These are phyloP conservation scores for Aspergillus hortae DNA, from an alignment of 2,329 filamentous ascomycete species.

Conservation along the genomic window DNA sequence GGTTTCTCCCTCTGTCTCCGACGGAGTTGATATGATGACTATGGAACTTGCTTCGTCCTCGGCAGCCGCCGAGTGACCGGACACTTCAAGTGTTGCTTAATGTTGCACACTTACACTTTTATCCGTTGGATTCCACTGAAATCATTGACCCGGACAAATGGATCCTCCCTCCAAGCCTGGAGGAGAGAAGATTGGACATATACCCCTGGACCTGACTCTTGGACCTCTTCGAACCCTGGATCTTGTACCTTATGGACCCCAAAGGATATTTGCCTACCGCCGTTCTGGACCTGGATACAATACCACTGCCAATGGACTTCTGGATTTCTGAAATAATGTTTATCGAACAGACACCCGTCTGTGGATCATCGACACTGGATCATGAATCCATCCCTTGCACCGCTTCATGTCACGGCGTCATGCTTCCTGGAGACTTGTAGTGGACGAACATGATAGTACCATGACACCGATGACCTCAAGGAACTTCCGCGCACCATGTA, in stretches of 20 bases:
- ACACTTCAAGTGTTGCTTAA: constrained; percentile 40
- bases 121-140: constrained; percentile 18
- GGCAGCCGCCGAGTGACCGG: constrained; percentile 32
- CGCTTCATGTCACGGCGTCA: neutral
- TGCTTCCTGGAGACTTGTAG: neutral
- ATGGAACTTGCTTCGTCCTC: constrained; percentile 19
- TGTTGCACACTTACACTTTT: constrained; percentile 31
- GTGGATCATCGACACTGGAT: neutral
- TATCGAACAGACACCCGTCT: neutral
- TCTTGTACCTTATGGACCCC: neutral
- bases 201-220: constrained; percentile 7
- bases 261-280: neutral
- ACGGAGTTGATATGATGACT: constrained; percentile 24
- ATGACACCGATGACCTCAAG: neutral
- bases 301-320: neutral
- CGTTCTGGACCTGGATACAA: neutral
- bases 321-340: neutral
- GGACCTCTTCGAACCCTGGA: constrained; percentile 1
- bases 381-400: constrained; percentile 2
- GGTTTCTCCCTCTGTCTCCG: constrained; percentile 16
- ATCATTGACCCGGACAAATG: constrained; percentile 15
- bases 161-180: constrained; percentile 26
- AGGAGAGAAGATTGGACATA: constrained; percentile 22
- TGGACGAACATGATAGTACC: neutral
- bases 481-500: constrained; percentile 1